Evolutionary conservation across 345 rosid genomes (phyloP), one percentile per base, ranked within the genome.

Genomic region (Linum lewisii): DNA sequence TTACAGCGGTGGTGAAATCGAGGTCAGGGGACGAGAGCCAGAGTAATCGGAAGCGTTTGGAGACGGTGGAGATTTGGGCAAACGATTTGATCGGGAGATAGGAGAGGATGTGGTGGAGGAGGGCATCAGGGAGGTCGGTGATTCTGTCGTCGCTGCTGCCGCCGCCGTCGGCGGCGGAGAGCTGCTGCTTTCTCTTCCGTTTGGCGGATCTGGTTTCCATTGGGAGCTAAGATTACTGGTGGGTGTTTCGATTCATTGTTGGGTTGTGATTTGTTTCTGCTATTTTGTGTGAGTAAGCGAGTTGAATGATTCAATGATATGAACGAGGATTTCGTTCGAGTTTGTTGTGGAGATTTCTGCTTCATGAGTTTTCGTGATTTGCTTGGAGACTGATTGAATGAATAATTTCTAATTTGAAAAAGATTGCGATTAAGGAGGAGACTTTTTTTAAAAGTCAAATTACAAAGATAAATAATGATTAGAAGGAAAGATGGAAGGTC

Each of bases 11-110:
- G 51, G 84, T 85, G 79, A 91, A 91, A 68, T 87, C 97, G 2
- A 91, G 96, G 63, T 91, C 97, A 2, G 98, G 96, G 38, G 85
- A 80, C 15, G 98, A 74, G 60, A 67, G 79, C 92, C 95, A 84
- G 5, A 88, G 77, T 34, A 78, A 77, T 66, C 86, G 68, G 86
- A 88, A 91, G 50, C 85, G 57, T 75, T 75, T 86, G 0, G 95
- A 88, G 22, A 91, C 65, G 14, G 66, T 58, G 69, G 86, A 75
- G 22, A 84, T 82, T 69, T 60, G 77, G 0, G 92, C 98, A 18
- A 77, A 75, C 36, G 79, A 60, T 79, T 79, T 74, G 62, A 85
- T 69, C 19, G 92, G 90, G 58, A 91, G 79, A 24, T 76, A 69
- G 63, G 64, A 68, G 44, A 88, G 91, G 55, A 91, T 81, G 69